Conservation (phyloP, 2,329 filamentous ascomycete species). For the Ceratocystiopsis brevicomis region DNA sequence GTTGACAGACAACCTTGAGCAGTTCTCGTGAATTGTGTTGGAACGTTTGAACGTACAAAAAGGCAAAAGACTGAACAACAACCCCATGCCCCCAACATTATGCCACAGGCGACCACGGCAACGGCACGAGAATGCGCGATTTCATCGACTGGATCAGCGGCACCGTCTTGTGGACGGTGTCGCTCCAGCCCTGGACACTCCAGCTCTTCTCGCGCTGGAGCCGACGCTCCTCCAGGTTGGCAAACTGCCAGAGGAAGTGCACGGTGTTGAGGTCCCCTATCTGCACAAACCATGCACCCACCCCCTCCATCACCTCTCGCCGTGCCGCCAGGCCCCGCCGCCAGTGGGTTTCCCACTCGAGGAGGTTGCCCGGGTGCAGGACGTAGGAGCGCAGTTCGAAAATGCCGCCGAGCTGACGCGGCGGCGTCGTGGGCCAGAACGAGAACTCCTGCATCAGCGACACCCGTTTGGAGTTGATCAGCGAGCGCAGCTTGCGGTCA, state of each 20-base stretch:
- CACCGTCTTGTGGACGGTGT: slow-evolving; percentile 96
- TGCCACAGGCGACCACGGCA: slow-evolving; percentile 89
- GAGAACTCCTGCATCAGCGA: slow-evolving; percentile 99
- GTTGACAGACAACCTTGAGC: too few species aligned
- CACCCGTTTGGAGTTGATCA: slow-evolving; percentile 68
- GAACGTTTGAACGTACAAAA: background rate
- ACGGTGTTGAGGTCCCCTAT: slow-evolving; percentile 95
- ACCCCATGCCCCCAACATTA: slow-evolving; percentile 20
- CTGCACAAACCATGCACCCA: slow-evolving; percentile 96
- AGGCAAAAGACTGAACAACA: background rate
- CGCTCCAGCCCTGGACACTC: slow-evolving; percentile 85
- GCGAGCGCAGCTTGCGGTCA: slow-evolving; percentile 63
- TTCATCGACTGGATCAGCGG: slow-evolving; percentile 94
- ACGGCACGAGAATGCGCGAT: slow-evolving; percentile 77
- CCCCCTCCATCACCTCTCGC: slow-evolving; percentile 94
- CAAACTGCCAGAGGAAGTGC: slow-evolving; percentile 97
- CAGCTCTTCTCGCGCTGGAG: slow-evolving; percentile 83
- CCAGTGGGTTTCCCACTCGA: slow-evolving; percentile 99
- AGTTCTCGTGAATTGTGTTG: too few species aligned
- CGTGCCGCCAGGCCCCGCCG: slow-evolving; percentile 75
- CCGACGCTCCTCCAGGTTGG: slow-evolving; percentile 86
- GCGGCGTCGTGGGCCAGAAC: slow-evolving; percentile 93
- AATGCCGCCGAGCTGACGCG: slow-evolving; percentile 72
- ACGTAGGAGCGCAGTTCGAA: slow-evolving; percentile 97
- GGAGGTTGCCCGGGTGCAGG: slow-evolving; percentile 79